phyloP scores from a whole-genome alignment of 1,139 yeast genomes.

The Zygosaccharomyces pseudobailii region DNA sequence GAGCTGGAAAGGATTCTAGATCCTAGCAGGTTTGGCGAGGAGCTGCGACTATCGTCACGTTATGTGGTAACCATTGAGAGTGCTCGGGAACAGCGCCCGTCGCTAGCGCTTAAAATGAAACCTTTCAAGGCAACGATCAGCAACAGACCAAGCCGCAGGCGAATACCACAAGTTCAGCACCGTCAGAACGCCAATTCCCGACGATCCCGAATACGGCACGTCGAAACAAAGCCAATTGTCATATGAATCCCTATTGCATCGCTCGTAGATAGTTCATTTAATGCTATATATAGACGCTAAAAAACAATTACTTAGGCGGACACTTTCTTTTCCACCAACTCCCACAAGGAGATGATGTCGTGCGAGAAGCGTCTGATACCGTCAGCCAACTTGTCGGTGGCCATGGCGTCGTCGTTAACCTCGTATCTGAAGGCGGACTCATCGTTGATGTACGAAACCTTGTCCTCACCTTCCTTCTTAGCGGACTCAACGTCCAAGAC shows the following conservation, averaged over 20 bases:
- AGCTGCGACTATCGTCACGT: slow-evolving; percentile 28
- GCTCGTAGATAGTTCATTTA: slow-evolving; percentile 1
- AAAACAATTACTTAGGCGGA: slow-evolving; percentile 33
- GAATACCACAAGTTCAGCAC: background rate
- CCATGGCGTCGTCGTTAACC: slow-evolving; percentile 96
- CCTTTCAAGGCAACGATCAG: slow-evolving; percentile 28
- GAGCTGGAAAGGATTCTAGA: slow-evolving; percentile 21
- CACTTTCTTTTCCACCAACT: slow-evolving; percentile 71
- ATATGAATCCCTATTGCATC: slow-evolving; percentile 4
- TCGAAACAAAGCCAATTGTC: slow-evolving; percentile 7
- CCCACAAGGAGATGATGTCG: slow-evolving; percentile 82
- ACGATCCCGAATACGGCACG: slow-evolving; percentile 10
- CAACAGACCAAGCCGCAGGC: background rate
- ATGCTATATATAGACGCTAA: slow-evolving; percentile 4
- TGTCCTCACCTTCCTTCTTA: slow-evolving; percentile 50
- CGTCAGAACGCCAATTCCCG: background rate
- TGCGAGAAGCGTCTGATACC: slow-evolving; percentile 97
- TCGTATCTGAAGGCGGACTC: slow-evolving; percentile 88
- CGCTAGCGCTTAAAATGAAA: slow-evolving; percentile 24
- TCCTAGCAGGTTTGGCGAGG: slow-evolving; percentile 24
- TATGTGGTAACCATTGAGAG: slow-evolving; percentile 22
- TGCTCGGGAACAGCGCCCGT: background rate
- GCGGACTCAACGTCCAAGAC: slow-evolving; percentile 62
- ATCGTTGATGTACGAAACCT: slow-evolving; percentile 77
- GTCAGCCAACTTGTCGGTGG: slow-evolving; percentile 94